Evolutionary conservation across 2,329 filamentous ascomycete species (phyloP), one percentile per base, ranked within the genome.

Genomic region (Lizonia empirigonia): DNA sequence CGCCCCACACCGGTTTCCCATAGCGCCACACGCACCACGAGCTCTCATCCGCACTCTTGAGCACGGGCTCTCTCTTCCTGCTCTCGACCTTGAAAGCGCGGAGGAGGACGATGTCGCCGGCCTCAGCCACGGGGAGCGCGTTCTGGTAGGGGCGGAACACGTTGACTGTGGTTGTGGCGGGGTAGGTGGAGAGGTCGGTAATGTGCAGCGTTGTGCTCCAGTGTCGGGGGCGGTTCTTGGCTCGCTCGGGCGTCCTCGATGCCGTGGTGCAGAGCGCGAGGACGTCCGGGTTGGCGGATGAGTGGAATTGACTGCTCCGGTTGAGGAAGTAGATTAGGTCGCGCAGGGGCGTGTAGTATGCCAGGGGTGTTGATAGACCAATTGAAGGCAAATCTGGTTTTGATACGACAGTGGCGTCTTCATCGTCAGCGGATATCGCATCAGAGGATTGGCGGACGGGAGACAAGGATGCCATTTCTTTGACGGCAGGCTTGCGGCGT

Each of bases 11-110:
- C 32, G 50, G 66, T 56, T 59, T 69, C 0, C 59, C 63, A 44
- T 62, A 76, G 4, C 74, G 64, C 76, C 77, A 80, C 2, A 79
- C 77, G 49, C 76, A 78, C 78, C 78, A 81, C 2, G 68, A 69
- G 44, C 75, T 77, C 38, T 74, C 70, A 5, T 78, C 76, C 1
- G 63, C 68, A 26, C 75, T 78, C 7, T 75, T 42, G 7, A 81
- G 39, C 35, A 45, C 53, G 13, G 58, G 65, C 62, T 39, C 67
- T n/a, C 67, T 59, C 38, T 76, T 75, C 13, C 68, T 53, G 12
- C 69, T 74, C 59, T 72, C 75, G n/a, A 80, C 77, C 0, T 44
- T 53, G 37, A 80, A 79, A 0, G 59, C 64, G 4, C 78, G 67
- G 3, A 80, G 63, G 19, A 81, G 53, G 0, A 81, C 61, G 0